Conservation (phyloP, 495 filamentous ascomycete genomes). For the Penicillium riverlandense region DNA sequence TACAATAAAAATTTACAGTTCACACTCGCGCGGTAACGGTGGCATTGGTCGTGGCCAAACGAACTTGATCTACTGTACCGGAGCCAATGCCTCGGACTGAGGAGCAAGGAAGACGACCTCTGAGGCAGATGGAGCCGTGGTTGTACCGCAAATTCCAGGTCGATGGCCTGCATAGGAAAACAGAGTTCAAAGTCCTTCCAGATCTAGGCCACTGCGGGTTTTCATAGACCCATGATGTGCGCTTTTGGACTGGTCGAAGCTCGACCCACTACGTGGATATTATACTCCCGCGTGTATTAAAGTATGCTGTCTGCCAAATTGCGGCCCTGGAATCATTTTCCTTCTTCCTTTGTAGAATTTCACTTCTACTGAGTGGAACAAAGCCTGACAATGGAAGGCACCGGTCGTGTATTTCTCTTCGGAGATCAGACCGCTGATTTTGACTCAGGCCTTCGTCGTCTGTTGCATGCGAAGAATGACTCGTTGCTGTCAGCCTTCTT, state of each 20-base stretch:
- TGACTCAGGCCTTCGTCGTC: slow-evolving; percentile 55
- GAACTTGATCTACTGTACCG: neutral
- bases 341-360: slow-evolving; percentile 9
- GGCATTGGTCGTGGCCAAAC: slow-evolving; percentile 6
- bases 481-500: slow-evolving; percentile 59
- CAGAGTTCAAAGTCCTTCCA: neutral
- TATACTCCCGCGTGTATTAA: slow-evolving; percentile 10
- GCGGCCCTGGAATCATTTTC: neutral
- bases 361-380: slow-evolving; percentile 4
- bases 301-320: slow-evolving; percentile 6
- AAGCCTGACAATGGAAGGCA: slow-evolving; percentile 24
- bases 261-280: no score
- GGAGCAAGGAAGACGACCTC: neutral
- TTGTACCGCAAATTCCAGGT: neutral
- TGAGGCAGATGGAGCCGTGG: neutral
- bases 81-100: slow-evolving; percentile 1
- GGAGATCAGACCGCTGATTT: slow-evolving; percentile 77
- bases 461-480: slow-evolving; percentile 58
- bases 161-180: slow-evolving; percentile 2
- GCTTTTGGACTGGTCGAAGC: no score
- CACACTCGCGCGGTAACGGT: slow-evolving; percentile 12
- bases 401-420: slow-evolving; percentile 47
- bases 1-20: neutral
- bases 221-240: slow-evolving; percentile 2
- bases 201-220: slow-evolving; percentile 1